Percentiles rank a stretch among this genome's conserved stretches.
phyloP scores from a whole-genome alignment of 2,329 filamentous ascomycete genomes.

The Fusarium austroafricanum region DNA sequence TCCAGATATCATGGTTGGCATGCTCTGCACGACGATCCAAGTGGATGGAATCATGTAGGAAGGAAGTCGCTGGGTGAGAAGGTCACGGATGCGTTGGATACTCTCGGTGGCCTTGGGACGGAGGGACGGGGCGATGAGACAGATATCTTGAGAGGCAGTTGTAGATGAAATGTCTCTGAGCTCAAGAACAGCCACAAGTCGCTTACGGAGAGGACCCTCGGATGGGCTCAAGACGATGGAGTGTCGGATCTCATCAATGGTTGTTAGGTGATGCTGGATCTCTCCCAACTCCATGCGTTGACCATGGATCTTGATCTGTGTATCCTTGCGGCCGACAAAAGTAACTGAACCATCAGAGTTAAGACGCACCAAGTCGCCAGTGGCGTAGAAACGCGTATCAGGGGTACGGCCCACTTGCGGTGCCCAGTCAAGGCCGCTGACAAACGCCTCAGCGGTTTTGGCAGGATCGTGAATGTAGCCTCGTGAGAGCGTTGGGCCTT shows the following conservation, averaged over 20 bases:
- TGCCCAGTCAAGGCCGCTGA: background rate
- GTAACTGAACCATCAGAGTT: constrained; percentile 3
- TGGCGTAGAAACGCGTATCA: constrained; percentile 6
- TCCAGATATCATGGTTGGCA: too few relatives aligned
- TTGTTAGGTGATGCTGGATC: background rate
- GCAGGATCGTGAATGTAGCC: constrained; percentile 4
- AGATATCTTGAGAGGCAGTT: too few relatives aligned
- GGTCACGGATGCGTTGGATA: too few relatives aligned
- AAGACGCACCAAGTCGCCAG: constrained; percentile 5
- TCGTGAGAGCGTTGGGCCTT: constrained; percentile 6
- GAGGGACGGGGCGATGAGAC: too few relatives aligned
- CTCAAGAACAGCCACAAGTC: constrained; percentile 11
- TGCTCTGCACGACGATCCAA: too few relatives aligned
- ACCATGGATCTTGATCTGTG: background rate
- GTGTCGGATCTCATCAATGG: constrained; percentile 11
- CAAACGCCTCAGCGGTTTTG: constrained; percentile 2
- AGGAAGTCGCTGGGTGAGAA: too few relatives aligned
- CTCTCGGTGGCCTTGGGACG: too few relatives aligned
- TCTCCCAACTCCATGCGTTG: constrained; percentile 4
- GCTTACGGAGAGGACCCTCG: constrained; percentile 1
- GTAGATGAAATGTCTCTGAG: background rate
- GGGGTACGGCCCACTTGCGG: background rate
- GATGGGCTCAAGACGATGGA: constrained; percentile 7
- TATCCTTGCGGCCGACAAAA: background rate
- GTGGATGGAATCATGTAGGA: too few relatives aligned